phyloP scores from a whole-genome alignment of 2,329 filamentous ascomycete species.

The Grosmannia huntii region DNA sequence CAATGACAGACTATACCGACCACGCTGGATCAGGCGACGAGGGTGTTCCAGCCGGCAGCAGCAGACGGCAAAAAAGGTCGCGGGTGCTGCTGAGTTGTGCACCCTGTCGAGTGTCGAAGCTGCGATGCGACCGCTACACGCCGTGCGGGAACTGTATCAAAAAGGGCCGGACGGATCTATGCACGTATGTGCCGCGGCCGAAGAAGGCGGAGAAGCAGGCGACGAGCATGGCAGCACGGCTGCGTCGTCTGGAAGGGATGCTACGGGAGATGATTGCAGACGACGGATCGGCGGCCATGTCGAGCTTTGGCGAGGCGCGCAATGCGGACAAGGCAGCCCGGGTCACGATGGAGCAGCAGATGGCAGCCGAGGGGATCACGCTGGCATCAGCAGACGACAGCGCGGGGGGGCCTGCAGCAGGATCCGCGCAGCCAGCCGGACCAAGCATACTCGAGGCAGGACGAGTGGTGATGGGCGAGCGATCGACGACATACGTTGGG shows the following conservation, averaged over 20 bases:
- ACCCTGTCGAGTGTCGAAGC: slow-evolving; percentile 39
- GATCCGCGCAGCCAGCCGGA: background rate
- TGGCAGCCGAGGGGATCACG: background rate
- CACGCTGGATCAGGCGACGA: background rate
- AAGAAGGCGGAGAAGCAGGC: slow-evolving; percentile 24
- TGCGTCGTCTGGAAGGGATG: slow-evolving; percentile 43
- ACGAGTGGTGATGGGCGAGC: slow-evolving; percentile 30
- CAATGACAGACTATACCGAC: background rate
- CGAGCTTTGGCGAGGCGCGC: slow-evolving; percentile 7
- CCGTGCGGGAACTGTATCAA: slow-evolving; percentile 41
- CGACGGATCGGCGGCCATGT: slow-evolving; percentile 6
- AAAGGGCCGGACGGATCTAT: slow-evolving; percentile 31
- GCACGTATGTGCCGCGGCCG: slow-evolving; percentile 35
- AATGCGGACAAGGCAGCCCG: background rate
- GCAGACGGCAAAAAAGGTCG: slow-evolving; percentile 25
- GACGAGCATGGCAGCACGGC: slow-evolving; percentile 39
- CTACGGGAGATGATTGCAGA: slow-evolving; percentile 39
- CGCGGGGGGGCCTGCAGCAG: background rate
- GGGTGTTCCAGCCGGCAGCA: background rate
- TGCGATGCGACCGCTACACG: slow-evolving; percentile 40
- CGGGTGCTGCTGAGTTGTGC: slow-evolving; percentile 39
- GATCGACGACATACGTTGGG: slow-evolving; percentile 39
- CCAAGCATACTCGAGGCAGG: slow-evolving; percentile 13
- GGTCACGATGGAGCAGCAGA: background rate
- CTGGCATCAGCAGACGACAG: background rate